Base-by-base conservation (phyloP, 305 asterid species). In the Andrographis paniculata region DNA sequence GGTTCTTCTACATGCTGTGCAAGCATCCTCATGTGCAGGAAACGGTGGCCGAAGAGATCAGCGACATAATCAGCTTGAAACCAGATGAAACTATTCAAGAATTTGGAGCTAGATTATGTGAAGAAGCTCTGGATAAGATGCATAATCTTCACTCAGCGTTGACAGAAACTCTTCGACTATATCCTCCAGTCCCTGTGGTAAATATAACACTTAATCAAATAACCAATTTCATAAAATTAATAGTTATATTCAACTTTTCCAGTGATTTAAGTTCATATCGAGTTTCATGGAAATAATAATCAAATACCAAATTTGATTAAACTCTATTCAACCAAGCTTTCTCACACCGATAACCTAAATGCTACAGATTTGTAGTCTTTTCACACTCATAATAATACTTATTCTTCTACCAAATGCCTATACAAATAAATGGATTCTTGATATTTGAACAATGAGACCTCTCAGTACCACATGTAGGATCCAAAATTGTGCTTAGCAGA, bases 171-270 rank as follows among this genome's bases (percentile, higher is more conserved):
- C 83, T 80, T 45, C 60, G 95, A 30, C 80, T 85, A 12, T 77
- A 82, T 63, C 95, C 94, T 53, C 66, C 82, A 12, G 86, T 79
- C 42, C 94, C 94, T 15, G 82, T 77, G 86, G 92, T 86, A 79
- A 45, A 16, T 33, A 2, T 7, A 4, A 33, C 2, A 2, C 13
- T 11, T 6, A 33, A 11, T 3, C 30, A 24, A 3, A 24, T 24
- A 8, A 3, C 30, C 4, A 24, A 8, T 24, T 24, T 8, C 30
- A 24, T 24, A 24, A 24, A 24, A 4, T 24, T 24, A 24, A 3
- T 24, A 4, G 30, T 24, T 24, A 24, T 3, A 24, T 3, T 24
- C n/a, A n/a, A n/a, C n/a, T n/a, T n/a, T n/a, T n/a, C n/a, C n/a
- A n/a, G n/a, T n/a, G n/a, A n/a, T n/a, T n/a, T n/a, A n/a, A n/a